Base-by-base conservation (phyloP, 371 early-diverging fungal genomes). In the Spraguea lophii region DNA sequence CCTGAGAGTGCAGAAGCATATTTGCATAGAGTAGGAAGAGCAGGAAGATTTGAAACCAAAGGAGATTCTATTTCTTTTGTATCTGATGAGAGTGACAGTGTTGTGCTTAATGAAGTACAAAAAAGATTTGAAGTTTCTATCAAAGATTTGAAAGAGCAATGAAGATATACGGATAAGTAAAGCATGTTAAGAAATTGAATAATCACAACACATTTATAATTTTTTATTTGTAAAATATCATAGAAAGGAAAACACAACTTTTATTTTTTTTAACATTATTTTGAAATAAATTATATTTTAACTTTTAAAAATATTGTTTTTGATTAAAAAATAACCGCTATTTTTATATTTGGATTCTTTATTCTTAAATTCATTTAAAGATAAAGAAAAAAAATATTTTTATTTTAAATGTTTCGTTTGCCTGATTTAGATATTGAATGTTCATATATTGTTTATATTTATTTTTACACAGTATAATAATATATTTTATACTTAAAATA, bases 11-110 rank as follows among this genome's bases (percentile, higher is more conserved):
- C 88, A 13, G 90, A 91, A 63, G 74, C 84, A 22, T 94, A 94
- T 68, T 76, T 94, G 34, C 95, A 94, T 64, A 75, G 92, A 46
- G 71, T 97, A 32, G 98, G 94, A 46, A 84, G 94, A 78, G 91
- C 92, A 44, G 98, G 94, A 55, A 83, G 98, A 76, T 97, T 97
- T 71, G 98, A 91, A 70, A 91, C 93, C 64, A 85, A 88, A 76
- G 94, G 93, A 70, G 73, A 88, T 25, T 91, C 86, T 42, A 80
- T 97, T 49, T 87, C 88, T 3, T 89, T 92, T 73, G 83, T 91
- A n/a, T 75, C 85, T 13, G 80, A 78, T 23, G 80, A 80, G 16
- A 83, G 78, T 44, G 92, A 93, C 64, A 74, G 77, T 19, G 70
- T 73, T 35, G 72, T 79, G 0, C 66, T 92, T 40, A 81, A 85